Evolutionary conservation across 305 asterid species (phyloP).

Genomic region (Solanum chacoense): DNA sequence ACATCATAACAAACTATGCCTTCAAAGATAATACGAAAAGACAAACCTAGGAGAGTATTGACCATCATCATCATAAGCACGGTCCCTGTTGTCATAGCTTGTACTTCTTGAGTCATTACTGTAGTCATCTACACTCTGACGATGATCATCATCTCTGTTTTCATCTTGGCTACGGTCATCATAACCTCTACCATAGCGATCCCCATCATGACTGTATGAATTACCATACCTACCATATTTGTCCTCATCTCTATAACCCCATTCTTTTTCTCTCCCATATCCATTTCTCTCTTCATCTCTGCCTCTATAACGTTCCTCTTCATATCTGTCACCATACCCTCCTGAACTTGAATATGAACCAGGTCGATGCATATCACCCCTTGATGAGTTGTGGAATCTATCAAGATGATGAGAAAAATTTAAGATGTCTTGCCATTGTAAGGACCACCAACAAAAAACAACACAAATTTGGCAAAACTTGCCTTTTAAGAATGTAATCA

Average conservation of each 20-base stretch:
- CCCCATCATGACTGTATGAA: constrained; percentile 65
- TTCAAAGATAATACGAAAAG: background rate
- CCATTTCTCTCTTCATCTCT: constrained; percentile 56
- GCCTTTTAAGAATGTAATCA: background rate
- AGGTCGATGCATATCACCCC: constrained; percentile 65
- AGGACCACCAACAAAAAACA: background rate
- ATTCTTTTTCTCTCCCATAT: constrained; percentile 51
- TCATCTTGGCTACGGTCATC: constrained; percentile 70
- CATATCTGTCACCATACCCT: constrained; percentile 58
- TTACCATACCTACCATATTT: constrained; percentile 45
- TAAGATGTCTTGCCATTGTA: background rate
- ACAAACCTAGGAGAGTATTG: constrained; percentile 79
- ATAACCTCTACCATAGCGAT: constrained; percentile 51
- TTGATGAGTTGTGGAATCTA: constrained; percentile 58
- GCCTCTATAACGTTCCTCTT: constrained; percentile 52
- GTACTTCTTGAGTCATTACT: constrained; percentile 66
- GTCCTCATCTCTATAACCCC: constrained; percentile 36
- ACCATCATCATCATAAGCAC: constrained; percentile 63
- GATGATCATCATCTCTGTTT: constrained; percentile 48
- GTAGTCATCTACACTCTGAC: constrained; percentile 45
- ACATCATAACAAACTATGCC: background rate
- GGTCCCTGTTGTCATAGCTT: constrained; percentile 64
- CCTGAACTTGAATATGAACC: constrained; percentile 45
- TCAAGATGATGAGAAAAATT: background rate
- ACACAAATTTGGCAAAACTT: background rate